phyloP scores from a whole-genome alignment of 768 basidiomycete genomes.

The Astraeus odoratus region DNA sequence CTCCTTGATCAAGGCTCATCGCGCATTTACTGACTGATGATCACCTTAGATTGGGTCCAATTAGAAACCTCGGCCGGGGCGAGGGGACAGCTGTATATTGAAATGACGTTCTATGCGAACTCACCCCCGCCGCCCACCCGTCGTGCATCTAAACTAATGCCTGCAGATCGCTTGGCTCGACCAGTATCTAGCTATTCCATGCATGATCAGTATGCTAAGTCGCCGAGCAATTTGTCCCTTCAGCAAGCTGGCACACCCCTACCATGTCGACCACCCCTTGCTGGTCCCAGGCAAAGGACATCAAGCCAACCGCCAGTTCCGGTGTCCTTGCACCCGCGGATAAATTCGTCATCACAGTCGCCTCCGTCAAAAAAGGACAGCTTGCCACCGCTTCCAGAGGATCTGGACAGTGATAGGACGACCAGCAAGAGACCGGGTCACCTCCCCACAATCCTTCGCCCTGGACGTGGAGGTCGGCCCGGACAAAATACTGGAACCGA shows the following conservation, averaged over 20 bases:
- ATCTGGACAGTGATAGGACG: slow-evolving; percentile 15
- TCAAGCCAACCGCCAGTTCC: slow-evolving; percentile 13
- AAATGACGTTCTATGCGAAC: slow-evolving; percentile 88
- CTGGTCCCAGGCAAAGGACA: slow-evolving; percentile 7
- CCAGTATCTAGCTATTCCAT: slow-evolving; percentile 23
- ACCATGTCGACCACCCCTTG: slow-evolving; percentile 6
- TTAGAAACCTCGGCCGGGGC: slow-evolving; percentile 53
- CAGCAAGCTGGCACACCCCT: slow-evolving; percentile 11
- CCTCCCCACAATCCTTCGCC: slow-evolving; percentile 39
- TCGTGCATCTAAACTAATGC: slow-evolving; percentile 47
- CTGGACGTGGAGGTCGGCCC: slow-evolving; percentile 26
- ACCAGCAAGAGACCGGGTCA: slow-evolving; percentile 13
- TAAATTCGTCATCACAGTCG: slow-evolving; percentile 6
- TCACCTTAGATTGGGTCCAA: slow-evolving; percentile 57
- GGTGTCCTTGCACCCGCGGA: slow-evolving; percentile 17
- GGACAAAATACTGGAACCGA: slow-evolving; percentile 2
- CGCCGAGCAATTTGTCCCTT: slow-evolving; percentile 6
- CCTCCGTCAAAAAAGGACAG: slow-evolving; percentile 17
- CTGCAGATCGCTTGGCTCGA: slow-evolving; percentile 46
- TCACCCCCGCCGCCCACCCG: slow-evolving; percentile 47
- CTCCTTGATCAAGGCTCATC: background rate
- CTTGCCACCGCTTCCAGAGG: slow-evolving; percentile 37
- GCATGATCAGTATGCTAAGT: slow-evolving; percentile 13
- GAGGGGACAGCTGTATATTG: slow-evolving; percentile 83
- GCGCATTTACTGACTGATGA: background rate